Percentiles rank a stretch among this genome's conserved stretches.
Evolutionary conservation across 768 basidiomycete species (phyloP).

Genomic region (Pluteus cervinus): DNA sequence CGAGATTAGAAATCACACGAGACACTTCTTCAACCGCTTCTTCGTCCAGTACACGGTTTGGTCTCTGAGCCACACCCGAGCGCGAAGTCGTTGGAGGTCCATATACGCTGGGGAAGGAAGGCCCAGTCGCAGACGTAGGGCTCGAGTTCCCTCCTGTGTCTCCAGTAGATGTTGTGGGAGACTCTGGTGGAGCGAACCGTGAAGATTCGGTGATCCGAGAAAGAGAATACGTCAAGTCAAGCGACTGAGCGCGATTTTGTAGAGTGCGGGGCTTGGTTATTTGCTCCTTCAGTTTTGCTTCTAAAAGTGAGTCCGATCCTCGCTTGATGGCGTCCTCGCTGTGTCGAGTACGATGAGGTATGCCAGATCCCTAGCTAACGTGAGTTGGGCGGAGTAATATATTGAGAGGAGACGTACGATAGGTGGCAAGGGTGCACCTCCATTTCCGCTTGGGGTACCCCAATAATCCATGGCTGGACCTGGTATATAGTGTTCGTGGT

Average conservation of each 20-base stretch:
- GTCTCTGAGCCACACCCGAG: slow-evolving; percentile 38
- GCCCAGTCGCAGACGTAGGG: slow-evolving; percentile 71
- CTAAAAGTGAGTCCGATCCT: slow-evolving; percentile 78
- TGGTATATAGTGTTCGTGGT: slow-evolving; percentile 61
- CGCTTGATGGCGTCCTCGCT: slow-evolving; percentile 75
- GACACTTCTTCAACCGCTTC: slow-evolving; percentile 66
- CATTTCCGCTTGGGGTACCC: too few species aligned
- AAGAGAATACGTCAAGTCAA: slow-evolving; percentile 81
- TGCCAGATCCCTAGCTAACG: slow-evolving; percentile 52
- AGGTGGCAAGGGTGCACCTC: slow-evolving; percentile 66
- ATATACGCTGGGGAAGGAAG: slow-evolving; percentile 83
- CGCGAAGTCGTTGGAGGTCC: slow-evolving; percentile 49
- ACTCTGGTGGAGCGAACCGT: slow-evolving; percentile 64
- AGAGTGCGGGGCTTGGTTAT: slow-evolving; percentile 72
- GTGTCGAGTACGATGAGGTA: slow-evolving; percentile 61
- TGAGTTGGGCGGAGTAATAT: not conserved
- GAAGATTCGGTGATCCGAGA: slow-evolving; percentile 73
- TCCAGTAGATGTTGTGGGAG: slow-evolving; percentile 72
- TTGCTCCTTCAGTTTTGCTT: slow-evolving; percentile 79
- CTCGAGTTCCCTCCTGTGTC: slow-evolving; percentile 75
- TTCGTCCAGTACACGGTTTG: slow-evolving; percentile 41
- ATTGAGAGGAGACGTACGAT: slow-evolving; percentile 53
- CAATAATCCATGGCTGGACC: slow-evolving; percentile 62
- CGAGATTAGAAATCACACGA: slow-evolving; percentile 72
- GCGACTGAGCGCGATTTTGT: slow-evolving; percentile 83